Percentiles rank a stretch among this genome's conserved stretches.
phyloP scores from a whole-genome alignment of 257 asterid genomes.

The Schizonepeta tenuifolia region DNA sequence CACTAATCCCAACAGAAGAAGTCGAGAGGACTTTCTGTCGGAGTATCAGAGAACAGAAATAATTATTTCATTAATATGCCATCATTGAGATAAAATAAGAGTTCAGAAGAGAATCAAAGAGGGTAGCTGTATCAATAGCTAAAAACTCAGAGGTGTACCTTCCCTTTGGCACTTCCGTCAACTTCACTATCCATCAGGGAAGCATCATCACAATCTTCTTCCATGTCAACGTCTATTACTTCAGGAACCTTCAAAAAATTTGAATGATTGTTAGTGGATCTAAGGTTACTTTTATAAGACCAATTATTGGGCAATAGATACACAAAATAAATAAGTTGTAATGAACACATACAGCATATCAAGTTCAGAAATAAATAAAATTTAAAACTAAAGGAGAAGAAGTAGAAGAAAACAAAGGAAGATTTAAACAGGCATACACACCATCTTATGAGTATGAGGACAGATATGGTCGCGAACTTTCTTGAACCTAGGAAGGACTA shows the following conservation, averaged over 20 bases:
- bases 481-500: constrained; percentile 8
- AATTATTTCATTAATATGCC: constrained; percentile 1
- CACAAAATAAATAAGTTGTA: too few relatives aligned
- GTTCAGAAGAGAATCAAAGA: background rate
- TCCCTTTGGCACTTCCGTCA: constrained; percentile 57
- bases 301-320: background rate
- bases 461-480: background rate
- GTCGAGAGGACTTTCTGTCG: constrained; percentile 46
- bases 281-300: constrained; percentile 11
- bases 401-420: background rate
- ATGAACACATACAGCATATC: background rate
- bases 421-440: background rate
- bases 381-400: background rate
- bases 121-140: constrained; percentile 13
- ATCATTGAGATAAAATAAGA: background rate
- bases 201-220: constrained; percentile 56
- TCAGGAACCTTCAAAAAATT: constrained; percentile 65
- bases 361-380: background rate
- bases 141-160: constrained; percentile 53
- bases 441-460: background rate
- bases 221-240: constrained; percentile 77
- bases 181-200: constrained; percentile 41
- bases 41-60: constrained; percentile 10
- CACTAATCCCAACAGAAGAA: constrained; percentile 41
- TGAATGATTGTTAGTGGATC: constrained; percentile 19